phyloP scores from a whole-genome alignment of 208 protist species.

The Porcisia deanei region DNA sequence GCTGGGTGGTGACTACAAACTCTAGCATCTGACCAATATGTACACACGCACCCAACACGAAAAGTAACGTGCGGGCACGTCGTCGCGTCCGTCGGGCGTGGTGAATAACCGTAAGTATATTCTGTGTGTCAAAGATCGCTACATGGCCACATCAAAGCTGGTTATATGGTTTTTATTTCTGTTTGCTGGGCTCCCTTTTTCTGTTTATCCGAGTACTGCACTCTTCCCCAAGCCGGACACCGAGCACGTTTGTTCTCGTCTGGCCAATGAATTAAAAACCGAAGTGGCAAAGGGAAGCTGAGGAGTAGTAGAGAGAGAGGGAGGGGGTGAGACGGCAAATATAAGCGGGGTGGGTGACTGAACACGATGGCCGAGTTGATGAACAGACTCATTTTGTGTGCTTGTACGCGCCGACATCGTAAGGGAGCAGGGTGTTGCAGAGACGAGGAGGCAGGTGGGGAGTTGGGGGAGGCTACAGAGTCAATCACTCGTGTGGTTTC shows the following conservation, averaged over 20 bases:
- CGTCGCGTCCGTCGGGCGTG: not conserved
- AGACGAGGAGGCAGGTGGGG: not conserved
- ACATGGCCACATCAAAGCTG: not conserved
- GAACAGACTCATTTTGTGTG: not conserved
- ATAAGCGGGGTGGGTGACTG: not conserved
- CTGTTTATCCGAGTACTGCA: not conserved
- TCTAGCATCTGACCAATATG: conserved; percentile 39
- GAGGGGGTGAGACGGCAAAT: conserved; percentile 1
- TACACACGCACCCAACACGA: not conserved
- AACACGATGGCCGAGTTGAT: not conserved
- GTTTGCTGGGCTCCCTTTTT: not conserved
- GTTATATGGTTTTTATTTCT: not conserved
- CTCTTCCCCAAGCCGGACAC: not conserved
- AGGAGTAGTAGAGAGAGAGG: conserved; percentile 9
- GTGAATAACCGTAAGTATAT: not conserved
- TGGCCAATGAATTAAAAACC: not conserved
- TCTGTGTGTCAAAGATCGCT: not conserved
- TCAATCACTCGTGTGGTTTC: not conserved
- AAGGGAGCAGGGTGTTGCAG: not conserved
- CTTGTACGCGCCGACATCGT: not conserved
- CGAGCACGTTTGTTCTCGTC: not conserved
- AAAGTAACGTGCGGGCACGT: not conserved
- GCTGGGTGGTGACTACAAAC: conserved; percentile 34
- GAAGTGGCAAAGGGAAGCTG: not conserved
- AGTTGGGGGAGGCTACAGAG: no score